Evolutionary conservation across 345 rosid genomes (phyloP).

Genomic region (Capsella bursapastoris): DNA sequence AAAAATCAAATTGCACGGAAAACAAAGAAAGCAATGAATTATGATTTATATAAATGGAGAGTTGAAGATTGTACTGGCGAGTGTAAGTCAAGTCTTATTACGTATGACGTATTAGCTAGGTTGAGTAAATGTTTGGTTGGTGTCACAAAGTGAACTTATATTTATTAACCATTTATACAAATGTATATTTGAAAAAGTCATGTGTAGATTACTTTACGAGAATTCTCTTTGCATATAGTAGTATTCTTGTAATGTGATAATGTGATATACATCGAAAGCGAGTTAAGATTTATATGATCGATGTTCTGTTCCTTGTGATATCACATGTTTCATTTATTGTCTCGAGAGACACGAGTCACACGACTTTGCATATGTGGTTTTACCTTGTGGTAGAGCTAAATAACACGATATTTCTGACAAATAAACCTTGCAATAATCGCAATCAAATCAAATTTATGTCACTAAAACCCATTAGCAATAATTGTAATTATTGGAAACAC

Average conservation of each 20-base stretch:
- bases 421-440: not conserved
- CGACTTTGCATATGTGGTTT: not conserved
- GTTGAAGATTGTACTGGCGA: slow-evolving; percentile 4
- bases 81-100: slow-evolving; percentile 29
- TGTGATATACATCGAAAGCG: slow-evolving; percentile 17
- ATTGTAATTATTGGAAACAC: not conserved
- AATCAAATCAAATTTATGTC: not conserved
- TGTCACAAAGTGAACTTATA: slow-evolving; percentile 38
- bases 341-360: not conserved
- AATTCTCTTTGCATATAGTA: slow-evolving; percentile 17
- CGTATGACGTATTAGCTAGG: slow-evolving; percentile 31
- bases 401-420: not conserved
- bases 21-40: slow-evolving; percentile 30
- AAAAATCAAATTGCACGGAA: slow-evolving; percentile 22
- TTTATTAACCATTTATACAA: not conserved
- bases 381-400: not conserved
- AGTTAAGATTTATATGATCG: not conserved
- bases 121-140: slow-evolving; percentile 43
- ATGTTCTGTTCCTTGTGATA: slow-evolving; percentile 15
- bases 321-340: slow-evolving; percentile 28
- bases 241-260: slow-evolving; percentile 5
- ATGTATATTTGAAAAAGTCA: not conserved
- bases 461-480: not conserved
- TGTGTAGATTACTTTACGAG: slow-evolving; percentile 1
- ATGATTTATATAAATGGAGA: slow-evolving; percentile 25